Percentiles rank a stretch among this genome's conserved stretches.
phyloP scores from a whole-genome alignment of 805 yeast species.

The Huiozyma sinensis region DNA sequence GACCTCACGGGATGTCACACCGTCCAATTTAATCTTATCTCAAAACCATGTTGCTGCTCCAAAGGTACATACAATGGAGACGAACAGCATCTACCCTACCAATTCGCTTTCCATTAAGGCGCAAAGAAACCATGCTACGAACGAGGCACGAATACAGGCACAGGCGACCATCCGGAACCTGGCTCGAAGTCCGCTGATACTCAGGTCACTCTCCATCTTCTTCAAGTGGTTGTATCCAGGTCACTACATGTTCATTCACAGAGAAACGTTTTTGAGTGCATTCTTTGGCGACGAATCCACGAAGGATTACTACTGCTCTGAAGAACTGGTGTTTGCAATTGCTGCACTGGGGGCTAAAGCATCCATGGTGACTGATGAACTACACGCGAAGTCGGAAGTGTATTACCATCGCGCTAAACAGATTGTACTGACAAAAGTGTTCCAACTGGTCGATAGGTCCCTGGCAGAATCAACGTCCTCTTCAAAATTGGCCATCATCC shows the following conservation, averaged over 20 bases:
- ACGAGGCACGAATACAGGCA: constrained; percentile 1
- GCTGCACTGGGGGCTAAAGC: constrained; percentile 46
- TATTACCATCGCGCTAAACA: constrained; percentile 39
- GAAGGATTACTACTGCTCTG: constrained; percentile 38
- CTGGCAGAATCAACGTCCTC: constrained; percentile 26
- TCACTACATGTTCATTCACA: constrained; percentile 44
- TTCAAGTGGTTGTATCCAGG: constrained; percentile 56
- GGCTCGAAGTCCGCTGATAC: constrained; percentile 17
- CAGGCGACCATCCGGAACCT: constrained; percentile 12
- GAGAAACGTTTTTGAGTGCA: constrained; percentile 49
- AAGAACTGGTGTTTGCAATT: constrained; percentile 39
- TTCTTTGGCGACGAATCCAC: constrained; percentile 34
- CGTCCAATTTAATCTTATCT: background rate
- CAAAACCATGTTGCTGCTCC: background rate
- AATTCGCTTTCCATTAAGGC: constrained; percentile 18
- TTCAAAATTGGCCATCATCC: constrained; percentile 41
- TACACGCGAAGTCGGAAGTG: constrained; percentile 30
- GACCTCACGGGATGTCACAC: background rate
- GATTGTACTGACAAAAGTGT: constrained; percentile 31
- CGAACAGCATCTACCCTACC: constrained; percentile 20
- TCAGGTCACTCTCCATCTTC: constrained; percentile 24
- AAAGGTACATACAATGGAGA: constrained; percentile 6
- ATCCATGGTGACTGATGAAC: constrained; percentile 23
- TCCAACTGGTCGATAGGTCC: constrained; percentile 18
- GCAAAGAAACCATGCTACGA: constrained; percentile 2